phyloP scores from a whole-genome alignment of 2,329 filamentous ascomycete species.

The Monascus ruber region DNA sequence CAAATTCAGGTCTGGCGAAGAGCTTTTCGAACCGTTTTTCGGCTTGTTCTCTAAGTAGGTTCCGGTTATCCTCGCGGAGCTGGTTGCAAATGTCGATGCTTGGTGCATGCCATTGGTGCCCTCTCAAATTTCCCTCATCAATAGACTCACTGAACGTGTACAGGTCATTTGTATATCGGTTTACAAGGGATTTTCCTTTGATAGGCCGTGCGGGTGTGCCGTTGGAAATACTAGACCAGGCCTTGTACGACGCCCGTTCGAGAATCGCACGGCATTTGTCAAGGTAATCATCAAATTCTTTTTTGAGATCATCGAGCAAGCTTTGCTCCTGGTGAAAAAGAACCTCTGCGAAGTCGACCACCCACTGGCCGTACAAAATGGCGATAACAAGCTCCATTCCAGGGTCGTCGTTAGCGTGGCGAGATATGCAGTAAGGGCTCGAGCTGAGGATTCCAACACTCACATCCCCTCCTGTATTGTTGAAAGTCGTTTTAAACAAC shows the following conservation, averaged over 20 bases:
- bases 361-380: constrained; percentile 19
- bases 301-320: constrained; percentile 3
- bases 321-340: constrained; percentile 7
- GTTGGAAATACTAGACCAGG: constrained; percentile 16
- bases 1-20: constrained; percentile 7
- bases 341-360: constrained; percentile 16
- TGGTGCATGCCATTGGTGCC: constrained; percentile 7
- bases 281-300: constrained; percentile 6
- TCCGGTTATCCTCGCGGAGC: constrained; percentile 9
- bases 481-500: constrained; percentile 12
- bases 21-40: constrained; percentile 8
- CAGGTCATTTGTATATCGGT: constrained; percentile 12
- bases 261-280: constrained; percentile 16
- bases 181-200: constrained; percentile 4
- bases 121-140: constrained; percentile 6
- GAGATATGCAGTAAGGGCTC: constrained; percentile 9
- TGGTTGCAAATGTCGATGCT: constrained; percentile 10
- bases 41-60: constrained; percentile 4
- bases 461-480: constrained; percentile 6
- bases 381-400: constrained; percentile 22
- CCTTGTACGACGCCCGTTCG: constrained; percentile 14
- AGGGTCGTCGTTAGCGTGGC: constrained; percentile 10
- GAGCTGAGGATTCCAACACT: constrained; percentile 14
- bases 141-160: constrained; percentile 12
- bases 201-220: constrained; percentile 7